These are phyloP conservation scores for Orbilia quercus DNA, from an alignment of 2,329 filamentous ascomycete species.

Conservation along the genomic window DNA sequence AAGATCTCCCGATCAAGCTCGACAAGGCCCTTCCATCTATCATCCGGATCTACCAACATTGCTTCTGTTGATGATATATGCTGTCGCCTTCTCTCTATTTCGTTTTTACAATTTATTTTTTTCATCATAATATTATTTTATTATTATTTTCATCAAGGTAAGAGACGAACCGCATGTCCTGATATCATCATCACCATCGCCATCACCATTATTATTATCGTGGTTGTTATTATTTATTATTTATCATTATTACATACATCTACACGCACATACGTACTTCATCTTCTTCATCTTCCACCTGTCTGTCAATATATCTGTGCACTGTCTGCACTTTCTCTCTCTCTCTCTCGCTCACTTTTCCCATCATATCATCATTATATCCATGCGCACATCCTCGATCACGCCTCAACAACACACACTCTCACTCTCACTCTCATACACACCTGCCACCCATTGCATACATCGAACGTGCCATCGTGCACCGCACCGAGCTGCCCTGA, in stretches of 20 bases:
- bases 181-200: not conserved
- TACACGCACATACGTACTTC: not conserved
- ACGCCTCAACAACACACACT: slow-evolving; percentile 31
- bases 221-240: not conserved
- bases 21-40: slow-evolving; percentile 11
- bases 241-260: slow-evolving; percentile 5
- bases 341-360: slow-evolving; percentile 20
- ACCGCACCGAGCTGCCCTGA: slow-evolving; percentile 12
- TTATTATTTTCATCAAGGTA: slow-evolving; percentile 49
- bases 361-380: too few relatives aligned
- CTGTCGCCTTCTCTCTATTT: slow-evolving; percentile 41
- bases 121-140: too few relatives aligned
- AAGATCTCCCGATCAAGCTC: slow-evolving; percentile 53
- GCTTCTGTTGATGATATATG: slow-evolving; percentile 42
- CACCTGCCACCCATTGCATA: slow-evolving; percentile 13
- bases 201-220: not conserved
- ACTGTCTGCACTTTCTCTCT: slow-evolving; percentile 1
- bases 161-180: slow-evolving; percentile 28
- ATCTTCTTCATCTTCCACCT: not conserved
- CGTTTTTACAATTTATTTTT: too few relatives aligned
- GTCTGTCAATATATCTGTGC: slow-evolving; percentile 11
- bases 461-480: slow-evolving; percentile 8
- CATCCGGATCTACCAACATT: slow-evolving; percentile 28
- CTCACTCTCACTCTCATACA: not conserved
- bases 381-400: slow-evolving; percentile 45